Evolutionary conservation across 1,284 basidiomycete species (phyloP).

Genomic region (Fomitopsis betulina): DNA sequence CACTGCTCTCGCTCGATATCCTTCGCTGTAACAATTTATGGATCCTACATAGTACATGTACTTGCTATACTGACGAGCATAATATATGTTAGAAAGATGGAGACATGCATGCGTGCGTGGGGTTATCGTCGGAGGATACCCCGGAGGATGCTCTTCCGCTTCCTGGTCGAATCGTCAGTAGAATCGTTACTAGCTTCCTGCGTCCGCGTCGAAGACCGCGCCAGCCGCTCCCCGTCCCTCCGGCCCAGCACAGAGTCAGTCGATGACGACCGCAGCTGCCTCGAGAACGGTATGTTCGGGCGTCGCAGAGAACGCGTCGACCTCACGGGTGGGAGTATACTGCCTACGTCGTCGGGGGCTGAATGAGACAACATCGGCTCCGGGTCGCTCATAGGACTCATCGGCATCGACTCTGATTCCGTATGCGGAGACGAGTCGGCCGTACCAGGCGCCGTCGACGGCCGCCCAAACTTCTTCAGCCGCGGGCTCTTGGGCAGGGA

Average conservation of each 20-base stretch:
- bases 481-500: conserved; percentile 10
- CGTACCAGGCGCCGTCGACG: conserved; percentile 33
- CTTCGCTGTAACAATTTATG: conserved; percentile 15
- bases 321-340: not conserved
- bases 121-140: conserved; percentile 19
- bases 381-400: not conserved
- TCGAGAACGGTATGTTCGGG: conserved; percentile 7
- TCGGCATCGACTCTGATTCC: not conserved
- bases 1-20: not conserved
- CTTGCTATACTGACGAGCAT: conserved; percentile 21
- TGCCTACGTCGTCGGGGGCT: not conserved
- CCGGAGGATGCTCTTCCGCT: conserved; percentile 19
- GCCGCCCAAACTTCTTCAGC: conserved; percentile 28
- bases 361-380: conserved; percentile 6
- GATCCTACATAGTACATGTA: conserved; percentile 20
- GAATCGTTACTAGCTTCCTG: conserved; percentile 6
- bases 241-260: conserved; percentile 19
- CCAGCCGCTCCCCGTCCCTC: conserved; percentile 7
- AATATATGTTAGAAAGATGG: conserved; percentile 5
- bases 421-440: not conserved
- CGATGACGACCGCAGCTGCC: conserved; percentile 20
- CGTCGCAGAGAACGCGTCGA: conserved; percentile 4
- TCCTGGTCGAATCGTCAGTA: conserved; percentile 15
- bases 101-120: not conserved
- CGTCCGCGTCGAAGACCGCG: not conserved